phyloP scores from a whole-genome alignment of 1,284 basidiomycete species.

The Hymenochaete sp. region DNA sequence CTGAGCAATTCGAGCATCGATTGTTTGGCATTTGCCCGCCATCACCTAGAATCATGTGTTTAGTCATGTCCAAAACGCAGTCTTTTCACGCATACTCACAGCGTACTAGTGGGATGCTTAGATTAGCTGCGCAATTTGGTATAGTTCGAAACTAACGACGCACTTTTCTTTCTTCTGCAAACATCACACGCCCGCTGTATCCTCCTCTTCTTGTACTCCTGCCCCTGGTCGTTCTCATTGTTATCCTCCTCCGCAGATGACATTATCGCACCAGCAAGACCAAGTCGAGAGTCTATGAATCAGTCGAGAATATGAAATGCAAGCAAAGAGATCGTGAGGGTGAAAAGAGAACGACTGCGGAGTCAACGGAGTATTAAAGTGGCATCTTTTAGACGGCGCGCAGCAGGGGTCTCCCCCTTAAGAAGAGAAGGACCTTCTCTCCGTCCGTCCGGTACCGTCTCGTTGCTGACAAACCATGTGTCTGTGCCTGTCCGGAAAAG shows the following conservation, averaged over 20 bases:
- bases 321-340: no score
- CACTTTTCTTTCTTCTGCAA: constrained; percentile 70
- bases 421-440: no score
- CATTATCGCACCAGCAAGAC: no score
- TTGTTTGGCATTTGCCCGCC: constrained; percentile 57
- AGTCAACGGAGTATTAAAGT: no score
- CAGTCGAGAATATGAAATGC: no score
- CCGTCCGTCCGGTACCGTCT: no score
- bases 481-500: no score
- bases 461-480: no score
- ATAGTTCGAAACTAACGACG: constrained; percentile 20
- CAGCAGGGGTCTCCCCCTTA: no score
- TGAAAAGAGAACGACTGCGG: no score
- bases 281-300: no score
- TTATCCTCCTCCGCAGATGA: constrained; percentile 41
- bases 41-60: constrained; percentile 35
- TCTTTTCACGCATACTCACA: constrained; percentile 14
- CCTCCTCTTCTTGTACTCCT: constrained; percentile 50
- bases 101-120: constrained; percentile 35
- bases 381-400: no score
- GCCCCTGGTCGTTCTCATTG: constrained; percentile 28
- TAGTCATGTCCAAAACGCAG: neutral
- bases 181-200: constrained; percentile 70
- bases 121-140: neutral
- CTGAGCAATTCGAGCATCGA: constrained; percentile 70